Evolutionary conservation across 2,329 filamentous ascomycete genomes (phyloP), one percentile per base, ranked within the genome.

Genomic region (Lojkania enalia): DNA sequence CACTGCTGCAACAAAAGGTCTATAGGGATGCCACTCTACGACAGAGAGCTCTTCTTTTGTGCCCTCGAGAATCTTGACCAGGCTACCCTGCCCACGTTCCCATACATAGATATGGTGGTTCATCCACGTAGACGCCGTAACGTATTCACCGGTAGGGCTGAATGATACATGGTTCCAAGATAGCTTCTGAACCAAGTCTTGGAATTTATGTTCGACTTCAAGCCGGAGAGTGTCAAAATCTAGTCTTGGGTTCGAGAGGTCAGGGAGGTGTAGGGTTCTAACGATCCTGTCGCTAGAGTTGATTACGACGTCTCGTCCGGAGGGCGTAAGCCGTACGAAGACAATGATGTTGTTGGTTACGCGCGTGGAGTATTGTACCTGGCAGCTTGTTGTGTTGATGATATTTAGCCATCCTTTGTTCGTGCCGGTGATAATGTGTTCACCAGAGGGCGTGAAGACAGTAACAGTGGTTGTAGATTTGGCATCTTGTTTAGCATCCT

Each of bases 21-120:
- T 83, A 50, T 86, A 83, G 1, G 94, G 94, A 65, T 99, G 94
- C 94, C 94, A 99, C 72, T 99, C 94, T 19, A 99, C 91, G 3
- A 95, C 88, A 1, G 92, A 92, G 50, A 97, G 84, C 71, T 99
- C 95, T 72, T 99, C 94, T 62, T 95, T 95, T 1, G 92, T 91
- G 0, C 94, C 92, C 69, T 99, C 95, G 29, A 99, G 79, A 75
- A 99, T 99, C 70, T 95, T 95, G 41, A 96, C 91, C 45, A 99
- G 75, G 70, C 90, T 96, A 39, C 94, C 94, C 61, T 95, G 90
- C 44, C 86, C 87, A 42, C 94, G 84, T 72, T 99, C 94, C 94
- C 92, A 97, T 20, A 97, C 91, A 71, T 97, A 97, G 52, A 99
- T 88, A 71, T 99, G 92, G 60, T 96, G 91, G 63, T 99, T 99